Percentiles rank a stretch among this genome's conserved stretches.
phyloP scores from a whole-genome alignment of 1,284 basidiomycete genomes.

The Ustilago cynodontis region DNA sequence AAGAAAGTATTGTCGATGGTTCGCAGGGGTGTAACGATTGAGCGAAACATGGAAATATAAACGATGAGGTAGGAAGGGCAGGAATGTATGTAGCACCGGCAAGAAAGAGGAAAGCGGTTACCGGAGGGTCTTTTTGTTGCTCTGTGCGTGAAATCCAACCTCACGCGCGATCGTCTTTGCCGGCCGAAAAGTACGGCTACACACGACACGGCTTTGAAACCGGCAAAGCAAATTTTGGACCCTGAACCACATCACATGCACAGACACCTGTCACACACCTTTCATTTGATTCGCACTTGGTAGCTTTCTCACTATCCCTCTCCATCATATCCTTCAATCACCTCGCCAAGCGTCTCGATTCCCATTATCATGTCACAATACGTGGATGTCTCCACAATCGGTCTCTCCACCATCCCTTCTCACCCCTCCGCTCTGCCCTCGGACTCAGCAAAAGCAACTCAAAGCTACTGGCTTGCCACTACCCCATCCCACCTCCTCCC shows the following conservation, averaged over 20 bases:
- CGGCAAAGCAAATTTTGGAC: no score
- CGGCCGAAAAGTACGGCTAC: no score
- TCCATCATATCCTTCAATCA: no score
- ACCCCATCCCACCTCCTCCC: background rate
- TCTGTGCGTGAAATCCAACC: background rate
- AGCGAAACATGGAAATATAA: constrained; percentile 9
- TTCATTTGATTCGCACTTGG: no score
- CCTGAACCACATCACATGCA: no score
- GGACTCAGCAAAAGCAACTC: constrained; percentile 16
- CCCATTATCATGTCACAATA: no score
- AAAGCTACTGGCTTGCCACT: constrained; percentile 53
- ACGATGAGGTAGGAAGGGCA: background rate
- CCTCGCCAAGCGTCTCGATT: no score
- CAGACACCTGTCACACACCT: no score
- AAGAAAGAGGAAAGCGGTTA: background rate
- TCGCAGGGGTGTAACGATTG: constrained; percentile 4
- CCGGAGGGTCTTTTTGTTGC: background rate
- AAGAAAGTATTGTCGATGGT: constrained; percentile 9
- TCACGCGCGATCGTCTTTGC: no score
- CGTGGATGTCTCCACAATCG: constrained; percentile 46
- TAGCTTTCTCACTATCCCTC: no score
- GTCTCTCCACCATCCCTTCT: constrained; percentile 19
- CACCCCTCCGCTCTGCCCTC: constrained; percentile 31
- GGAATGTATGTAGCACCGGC: background rate
- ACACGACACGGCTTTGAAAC: no score